These are phyloP conservation scores for Nannochloropsis salina DNA, from an alignment of 108 stramenopile species.

Conservation along the genomic window DNA sequence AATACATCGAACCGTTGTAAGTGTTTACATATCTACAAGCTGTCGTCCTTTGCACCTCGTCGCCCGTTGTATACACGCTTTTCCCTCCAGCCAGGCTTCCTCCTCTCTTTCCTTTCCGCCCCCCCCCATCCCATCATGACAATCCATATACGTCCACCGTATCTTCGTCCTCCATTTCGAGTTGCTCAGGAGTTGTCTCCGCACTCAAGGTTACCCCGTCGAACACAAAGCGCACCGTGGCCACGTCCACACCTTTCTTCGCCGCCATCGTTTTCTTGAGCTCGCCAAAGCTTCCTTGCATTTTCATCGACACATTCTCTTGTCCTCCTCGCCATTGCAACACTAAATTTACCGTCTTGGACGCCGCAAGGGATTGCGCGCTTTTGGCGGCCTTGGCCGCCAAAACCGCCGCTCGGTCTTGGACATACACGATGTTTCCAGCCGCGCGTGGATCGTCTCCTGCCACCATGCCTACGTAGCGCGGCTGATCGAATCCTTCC, in stretches of 20 bases:
- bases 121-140: not conserved
- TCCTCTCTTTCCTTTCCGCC: not conserved
- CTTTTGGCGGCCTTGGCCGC: not conserved
- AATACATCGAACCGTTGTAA: too few species aligned
- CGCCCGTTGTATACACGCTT: not conserved
- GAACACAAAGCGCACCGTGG: not conserved
- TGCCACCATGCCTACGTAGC: not conserved
- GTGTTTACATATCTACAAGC: too few species aligned
- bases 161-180: not conserved
- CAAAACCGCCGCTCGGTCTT: not conserved
- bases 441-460: not conserved
- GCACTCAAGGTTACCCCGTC: not conserved
- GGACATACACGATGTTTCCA: not conserved
- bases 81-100: not conserved
- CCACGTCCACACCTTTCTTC: conserved; percentile 15
- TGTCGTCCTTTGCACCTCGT: not conserved
- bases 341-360: not conserved
- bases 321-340: not conserved
- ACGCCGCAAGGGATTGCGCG: not conserved
- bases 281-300: not conserved
- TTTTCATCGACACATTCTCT: not conserved
- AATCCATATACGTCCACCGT: not conserved
- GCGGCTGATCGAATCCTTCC: not conserved
- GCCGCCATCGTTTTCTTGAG: not conserved
- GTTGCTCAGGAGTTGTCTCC: not conserved